Conservation (phyloP, 176 grass and related monocot species). For the Bothriochloa decipiens region DNA sequence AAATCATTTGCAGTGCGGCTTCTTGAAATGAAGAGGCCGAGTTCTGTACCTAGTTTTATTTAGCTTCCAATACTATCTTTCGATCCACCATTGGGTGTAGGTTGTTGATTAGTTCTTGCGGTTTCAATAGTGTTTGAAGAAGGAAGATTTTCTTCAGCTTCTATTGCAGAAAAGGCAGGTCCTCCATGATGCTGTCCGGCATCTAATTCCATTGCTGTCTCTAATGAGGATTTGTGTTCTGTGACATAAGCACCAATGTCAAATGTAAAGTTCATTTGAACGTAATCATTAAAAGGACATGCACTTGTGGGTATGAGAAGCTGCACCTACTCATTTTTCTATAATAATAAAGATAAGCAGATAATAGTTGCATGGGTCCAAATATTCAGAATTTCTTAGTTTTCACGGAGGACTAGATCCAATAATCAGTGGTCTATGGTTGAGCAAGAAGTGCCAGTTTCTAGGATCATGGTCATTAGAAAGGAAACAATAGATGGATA, state of each 20-base stretch:
- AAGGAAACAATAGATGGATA: constrained; percentile 1
- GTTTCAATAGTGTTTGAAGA: constrained; percentile 4
- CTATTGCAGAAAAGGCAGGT: not conserved
- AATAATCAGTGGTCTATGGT: too few species aligned
- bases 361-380: not conserved
- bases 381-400: too few species aligned
- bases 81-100: constrained; percentile 9
- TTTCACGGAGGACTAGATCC: too few species aligned
- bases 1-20: constrained; percentile 27
- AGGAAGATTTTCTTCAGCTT: constrained; percentile 12
- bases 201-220: constrained; percentile 33
- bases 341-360: not conserved
- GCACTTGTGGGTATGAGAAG: not conserved
- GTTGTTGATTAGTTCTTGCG: constrained; percentile 4
- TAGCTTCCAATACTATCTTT: constrained; percentile 27
- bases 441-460: not conserved
- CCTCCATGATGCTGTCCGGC: constrained; percentile 20
- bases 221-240: constrained; percentile 45
- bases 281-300: not conserved
- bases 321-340: not conserved
- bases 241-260: constrained; percentile 1
- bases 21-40: not conserved
- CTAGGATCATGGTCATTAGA: not conserved
- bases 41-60: constrained; percentile 5
- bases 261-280: constrained; percentile 18